phyloP scores from a whole-genome alignment of 2,329 filamentous ascomycete species.

The Zymoseptoria ardabiliae region DNA sequence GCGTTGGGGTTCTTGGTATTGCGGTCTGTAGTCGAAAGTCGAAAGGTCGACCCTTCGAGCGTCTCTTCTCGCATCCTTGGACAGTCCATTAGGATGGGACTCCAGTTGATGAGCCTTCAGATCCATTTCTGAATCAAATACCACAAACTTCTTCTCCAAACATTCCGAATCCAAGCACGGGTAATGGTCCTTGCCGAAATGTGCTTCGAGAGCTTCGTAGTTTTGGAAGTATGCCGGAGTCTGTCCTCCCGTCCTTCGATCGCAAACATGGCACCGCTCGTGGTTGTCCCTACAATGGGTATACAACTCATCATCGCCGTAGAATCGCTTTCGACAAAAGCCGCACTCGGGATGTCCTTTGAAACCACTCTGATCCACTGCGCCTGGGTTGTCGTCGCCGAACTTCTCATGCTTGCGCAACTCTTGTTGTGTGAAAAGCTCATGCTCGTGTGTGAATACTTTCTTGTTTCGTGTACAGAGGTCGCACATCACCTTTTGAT shows the following conservation, averaged over 20 bases:
- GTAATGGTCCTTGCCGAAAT: slow-evolving; percentile 84
- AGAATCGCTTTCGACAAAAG: slow-evolving; percentile 88
- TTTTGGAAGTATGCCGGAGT: slow-evolving; percentile 86
- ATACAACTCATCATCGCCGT: slow-evolving; percentile 91
- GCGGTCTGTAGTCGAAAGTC: slow-evolving; percentile 68
- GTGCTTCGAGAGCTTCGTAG: slow-evolving; percentile 76
- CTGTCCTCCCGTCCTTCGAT: slow-evolving; percentile 54
- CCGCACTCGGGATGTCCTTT: slow-evolving; percentile 90
- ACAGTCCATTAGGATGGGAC: slow-evolving; percentile 68
- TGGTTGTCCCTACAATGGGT: slow-evolving; percentile 89
- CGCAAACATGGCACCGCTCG: slow-evolving; percentile 91
- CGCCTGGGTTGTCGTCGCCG: slow-evolving; percentile 85
- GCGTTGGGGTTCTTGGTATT: slow-evolving; percentile 58
- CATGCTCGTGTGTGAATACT: slow-evolving; percentile 96
- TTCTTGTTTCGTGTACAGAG: slow-evolving; percentile 92
- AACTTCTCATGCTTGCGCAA: slow-evolving; percentile 80
- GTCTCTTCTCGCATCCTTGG: slow-evolving; percentile 77
- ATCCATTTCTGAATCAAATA: slow-evolving; percentile 92
- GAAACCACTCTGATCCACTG: slow-evolving; percentile 88
- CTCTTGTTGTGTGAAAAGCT: slow-evolving; percentile 75
- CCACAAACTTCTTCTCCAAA: slow-evolving; percentile 93
- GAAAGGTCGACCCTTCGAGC: slow-evolving; percentile 81
- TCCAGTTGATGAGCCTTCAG: slow-evolving; percentile 87
- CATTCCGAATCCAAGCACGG: slow-evolving; percentile 80
- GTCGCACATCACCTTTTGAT: slow-evolving; percentile 85